Conservation (phyloP, 305 asterid genomes). For the Vinca major region DNA sequence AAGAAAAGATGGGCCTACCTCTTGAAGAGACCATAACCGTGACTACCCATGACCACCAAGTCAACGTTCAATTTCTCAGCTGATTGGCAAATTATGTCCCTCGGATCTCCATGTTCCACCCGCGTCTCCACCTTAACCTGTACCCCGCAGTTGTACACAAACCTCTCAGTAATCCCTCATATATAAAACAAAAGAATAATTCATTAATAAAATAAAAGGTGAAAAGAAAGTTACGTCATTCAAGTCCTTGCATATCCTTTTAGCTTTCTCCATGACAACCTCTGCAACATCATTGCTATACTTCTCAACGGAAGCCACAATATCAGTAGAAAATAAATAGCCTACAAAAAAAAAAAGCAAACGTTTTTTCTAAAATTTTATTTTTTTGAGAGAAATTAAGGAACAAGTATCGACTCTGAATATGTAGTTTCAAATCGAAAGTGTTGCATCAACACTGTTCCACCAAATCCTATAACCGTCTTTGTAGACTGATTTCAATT, state of each 20-base stretch:
- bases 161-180: slow-evolving; percentile 1
- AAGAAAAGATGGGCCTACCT: slow-evolving; percentile 25
- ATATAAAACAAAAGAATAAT: too few species aligned
- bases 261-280: slow-evolving; percentile 39
- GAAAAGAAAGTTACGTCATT: slow-evolving; percentile 20
- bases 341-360: slow-evolving; percentile 24
- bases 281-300: slow-evolving; percentile 39
- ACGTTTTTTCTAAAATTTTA: too few species aligned
- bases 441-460: too few species aligned
- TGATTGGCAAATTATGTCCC: slow-evolving; percentile 63
- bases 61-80: slow-evolving; percentile 54
- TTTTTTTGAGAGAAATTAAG: too few species aligned
- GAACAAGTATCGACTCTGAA: too few species aligned
- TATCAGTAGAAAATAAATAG: slow-evolving; percentile 35
- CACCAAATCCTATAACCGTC: too few species aligned
- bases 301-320: slow-evolving; percentile 41
- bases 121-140: slow-evolving; percentile 59
- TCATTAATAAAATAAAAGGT: too few species aligned
- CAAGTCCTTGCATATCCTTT: slow-evolving; percentile 26
- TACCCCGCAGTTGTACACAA: not conserved
- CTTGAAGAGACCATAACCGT: slow-evolving; percentile 57
- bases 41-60: slow-evolving; percentile 59
- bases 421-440: too few species aligned
- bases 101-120: slow-evolving; percentile 60
- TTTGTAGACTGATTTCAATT: too few species aligned